These are phyloP conservation scores for Lachnellula arida DNA, from an alignment of 2,329 filamentous ascomycete species.

Conservation along the genomic window DNA sequence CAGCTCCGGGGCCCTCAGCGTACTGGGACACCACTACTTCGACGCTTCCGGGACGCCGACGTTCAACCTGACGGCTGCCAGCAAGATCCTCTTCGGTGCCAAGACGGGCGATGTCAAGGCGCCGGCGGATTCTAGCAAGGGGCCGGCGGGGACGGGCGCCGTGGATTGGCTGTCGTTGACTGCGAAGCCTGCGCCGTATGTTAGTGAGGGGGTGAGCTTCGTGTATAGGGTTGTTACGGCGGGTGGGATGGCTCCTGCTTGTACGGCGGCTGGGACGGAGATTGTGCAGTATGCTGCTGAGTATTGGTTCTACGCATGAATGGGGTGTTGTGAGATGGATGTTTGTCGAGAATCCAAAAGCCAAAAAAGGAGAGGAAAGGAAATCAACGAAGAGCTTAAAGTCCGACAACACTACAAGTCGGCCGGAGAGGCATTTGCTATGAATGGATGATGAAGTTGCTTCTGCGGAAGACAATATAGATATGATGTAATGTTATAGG, in stretches of 20 bases:
- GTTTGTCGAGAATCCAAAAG: too few species aligned
- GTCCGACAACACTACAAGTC: background rate
- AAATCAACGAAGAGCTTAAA: too few species aligned
- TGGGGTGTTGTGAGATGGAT: too few species aligned
- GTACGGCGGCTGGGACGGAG: conserved; percentile 12
- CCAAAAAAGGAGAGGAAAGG: too few species aligned
- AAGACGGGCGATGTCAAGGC: conserved; percentile 23
- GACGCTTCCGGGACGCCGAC: conserved; percentile 22
- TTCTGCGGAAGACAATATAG: too few species aligned
- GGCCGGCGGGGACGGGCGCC: conserved; percentile 24
- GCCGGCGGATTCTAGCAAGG: conserved; percentile 19
- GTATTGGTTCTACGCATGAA: conserved; percentile 27
- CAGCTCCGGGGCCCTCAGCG: conserved; percentile 1
- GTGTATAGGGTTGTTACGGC: conserved; percentile 31
- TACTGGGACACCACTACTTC: conserved; percentile 30
- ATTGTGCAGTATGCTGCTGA: conserved; percentile 27
- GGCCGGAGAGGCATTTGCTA: background rate
- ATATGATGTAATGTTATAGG: background rate
- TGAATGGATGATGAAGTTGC: background rate
- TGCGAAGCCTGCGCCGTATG: conserved; percentile 18
- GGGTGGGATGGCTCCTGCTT: conserved; percentile 22
- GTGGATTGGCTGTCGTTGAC: conserved; percentile 29
- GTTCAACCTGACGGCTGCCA: conserved; percentile 23
- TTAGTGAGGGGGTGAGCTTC: conserved; percentile 16
- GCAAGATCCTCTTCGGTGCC: conserved; percentile 19